Evolutionary conservation across 1,139 yeast genomes (phyloP).

Genomic region (Cylindricascospora bacillispora): DNA sequence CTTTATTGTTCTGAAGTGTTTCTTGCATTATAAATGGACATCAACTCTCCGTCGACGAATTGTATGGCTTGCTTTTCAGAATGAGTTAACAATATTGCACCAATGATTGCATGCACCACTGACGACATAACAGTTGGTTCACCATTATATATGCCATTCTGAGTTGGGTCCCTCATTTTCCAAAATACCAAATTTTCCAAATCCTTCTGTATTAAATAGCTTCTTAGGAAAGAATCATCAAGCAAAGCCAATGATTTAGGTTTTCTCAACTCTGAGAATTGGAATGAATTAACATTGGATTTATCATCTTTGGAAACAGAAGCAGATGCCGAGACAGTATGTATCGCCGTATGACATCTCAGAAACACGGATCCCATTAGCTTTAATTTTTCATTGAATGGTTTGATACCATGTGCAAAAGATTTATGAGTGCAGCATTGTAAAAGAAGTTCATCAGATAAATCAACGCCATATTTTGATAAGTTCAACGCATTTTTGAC

Average conservation of each 20-base stretch:
- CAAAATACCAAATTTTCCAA: conserved; percentile 56
- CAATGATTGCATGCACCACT: conserved; percentile 62
- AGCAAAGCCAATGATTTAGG: conserved; percentile 38
- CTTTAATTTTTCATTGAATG: conserved; percentile 75
- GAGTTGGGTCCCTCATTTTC: conserved; percentile 46
- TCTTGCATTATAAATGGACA: too few species aligned
- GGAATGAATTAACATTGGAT: conserved; percentile 34
- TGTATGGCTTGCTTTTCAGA: conserved; percentile 49
- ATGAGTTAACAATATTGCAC: conserved; percentile 61
- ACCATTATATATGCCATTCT: conserved; percentile 40
- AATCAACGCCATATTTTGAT: conserved; percentile 15
- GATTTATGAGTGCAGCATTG: conserved; percentile 88
- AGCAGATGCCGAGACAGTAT: conserved; percentile 28
- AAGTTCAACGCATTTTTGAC: conserved; percentile 26
- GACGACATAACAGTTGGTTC: conserved; percentile 52
- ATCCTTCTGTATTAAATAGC: conserved; percentile 37
- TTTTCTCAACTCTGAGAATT: conserved; percentile 55
- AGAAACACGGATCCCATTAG: conserved; percentile 67
- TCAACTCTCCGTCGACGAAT: conserved; percentile 38
- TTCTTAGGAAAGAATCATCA: conserved; percentile 39
- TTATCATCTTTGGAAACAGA: conserved; percentile 10
- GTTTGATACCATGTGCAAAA: conserved; percentile 80
- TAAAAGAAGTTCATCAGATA: conserved; percentile 33
- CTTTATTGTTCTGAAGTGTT: too few species aligned
- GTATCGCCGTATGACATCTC: conserved; percentile 45